Evolutionary conservation across 1,284 basidiomycete species (phyloP).

Genomic region (Trichosporon sp.): DNA sequence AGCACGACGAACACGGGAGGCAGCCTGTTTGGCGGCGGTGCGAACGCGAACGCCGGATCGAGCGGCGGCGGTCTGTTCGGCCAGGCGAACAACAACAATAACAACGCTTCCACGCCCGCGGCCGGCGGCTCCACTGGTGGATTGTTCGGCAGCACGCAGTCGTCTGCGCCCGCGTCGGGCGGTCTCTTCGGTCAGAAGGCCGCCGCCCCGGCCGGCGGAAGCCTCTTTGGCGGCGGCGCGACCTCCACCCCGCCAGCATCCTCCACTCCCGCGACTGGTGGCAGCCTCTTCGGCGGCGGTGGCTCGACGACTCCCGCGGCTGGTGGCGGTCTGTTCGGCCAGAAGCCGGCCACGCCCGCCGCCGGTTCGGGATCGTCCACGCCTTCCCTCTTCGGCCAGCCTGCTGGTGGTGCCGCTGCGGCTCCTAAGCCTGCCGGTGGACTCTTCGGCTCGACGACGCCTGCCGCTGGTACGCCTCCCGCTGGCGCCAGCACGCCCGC

Average conservation of each 20-base stretch:
- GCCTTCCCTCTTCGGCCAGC: slow-evolving; percentile 33
- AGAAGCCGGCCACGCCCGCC: slow-evolving; percentile 26
- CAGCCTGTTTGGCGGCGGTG: slow-evolving; percentile 26
- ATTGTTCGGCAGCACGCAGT: slow-evolving; percentile 29
- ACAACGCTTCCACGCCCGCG: slow-evolving; percentile 1
- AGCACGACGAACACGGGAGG: slow-evolving; percentile 25
- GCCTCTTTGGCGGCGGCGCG: slow-evolving; percentile 39
- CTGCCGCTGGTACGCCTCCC: slow-evolving; percentile 22
- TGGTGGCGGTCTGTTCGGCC: slow-evolving; percentile 26
- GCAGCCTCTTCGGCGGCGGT: slow-evolving; percentile 39
- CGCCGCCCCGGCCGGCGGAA: slow-evolving; percentile 33
- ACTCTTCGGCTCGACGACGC: slow-evolving; percentile 32
- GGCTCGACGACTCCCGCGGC: slow-evolving; percentile 23
- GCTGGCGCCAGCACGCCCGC: slow-evolving; percentile 26
- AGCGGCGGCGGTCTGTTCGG: slow-evolving; percentile 4
- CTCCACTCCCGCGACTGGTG: slow-evolving; percentile 33
- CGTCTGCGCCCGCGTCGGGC: slow-evolving; percentile 43
- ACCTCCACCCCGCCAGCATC: slow-evolving; percentile 28
- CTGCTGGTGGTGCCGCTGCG: slow-evolving; percentile 19
- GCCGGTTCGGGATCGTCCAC: slow-evolving; percentile 15
- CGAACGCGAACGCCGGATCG: slow-evolving; percentile 1
- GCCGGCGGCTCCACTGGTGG: slow-evolving; percentile 17
- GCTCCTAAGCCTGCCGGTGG: slow-evolving; percentile 23
- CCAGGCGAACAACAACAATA: background rate
- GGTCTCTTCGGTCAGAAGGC: slow-evolving; percentile 29